These are phyloP conservation scores for Lyophyllum semitale DNA, from an alignment of 768 basidiomycete genomes.

Conservation along the genomic window DNA sequence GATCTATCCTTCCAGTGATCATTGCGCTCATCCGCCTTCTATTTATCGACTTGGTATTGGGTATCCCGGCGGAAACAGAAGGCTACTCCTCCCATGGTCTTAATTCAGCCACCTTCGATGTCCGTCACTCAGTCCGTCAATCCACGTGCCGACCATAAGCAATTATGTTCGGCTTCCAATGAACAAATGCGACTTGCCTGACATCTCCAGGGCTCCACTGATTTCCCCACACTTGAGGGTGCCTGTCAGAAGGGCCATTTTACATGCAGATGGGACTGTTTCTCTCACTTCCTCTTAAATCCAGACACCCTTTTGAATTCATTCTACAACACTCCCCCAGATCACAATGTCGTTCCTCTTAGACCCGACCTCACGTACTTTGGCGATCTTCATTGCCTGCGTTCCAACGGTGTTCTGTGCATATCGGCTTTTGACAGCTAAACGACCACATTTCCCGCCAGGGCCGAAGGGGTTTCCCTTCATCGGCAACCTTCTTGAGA, in stretches of 20 bases:
- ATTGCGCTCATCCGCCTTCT: constrained; percentile 22
- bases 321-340: constrained; percentile 5
- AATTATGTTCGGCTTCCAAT: constrained; percentile 9
- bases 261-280: constrained; percentile 12
- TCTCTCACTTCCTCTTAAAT: constrained; percentile 16
- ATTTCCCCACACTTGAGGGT: constrained; percentile 9
- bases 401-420: constrained; percentile 15
- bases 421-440: constrained; percentile 24
- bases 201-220: constrained; percentile 6
- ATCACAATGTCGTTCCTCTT: constrained; percentile 7
- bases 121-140: constrained; percentile 15
- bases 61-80: constrained; percentile 23
- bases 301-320: background rate
- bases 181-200: constrained; percentile 3
- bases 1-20: no score
- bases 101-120: constrained; percentile 23
- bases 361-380: constrained; percentile 3
- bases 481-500: constrained; percentile 50
- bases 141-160: constrained; percentile 7
- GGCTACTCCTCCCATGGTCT: constrained; percentile 23
- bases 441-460: constrained; percentile 39
- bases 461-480: constrained; percentile 48
- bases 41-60: constrained; percentile 16
- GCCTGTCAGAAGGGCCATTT: constrained; percentile 11
- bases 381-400: constrained; percentile 13